Evolutionary conservation across 495 filamentous ascomycete genomes (phyloP), one percentile per base, ranked within the genome.

Genomic region (Neohortaea acidophila): DNA sequence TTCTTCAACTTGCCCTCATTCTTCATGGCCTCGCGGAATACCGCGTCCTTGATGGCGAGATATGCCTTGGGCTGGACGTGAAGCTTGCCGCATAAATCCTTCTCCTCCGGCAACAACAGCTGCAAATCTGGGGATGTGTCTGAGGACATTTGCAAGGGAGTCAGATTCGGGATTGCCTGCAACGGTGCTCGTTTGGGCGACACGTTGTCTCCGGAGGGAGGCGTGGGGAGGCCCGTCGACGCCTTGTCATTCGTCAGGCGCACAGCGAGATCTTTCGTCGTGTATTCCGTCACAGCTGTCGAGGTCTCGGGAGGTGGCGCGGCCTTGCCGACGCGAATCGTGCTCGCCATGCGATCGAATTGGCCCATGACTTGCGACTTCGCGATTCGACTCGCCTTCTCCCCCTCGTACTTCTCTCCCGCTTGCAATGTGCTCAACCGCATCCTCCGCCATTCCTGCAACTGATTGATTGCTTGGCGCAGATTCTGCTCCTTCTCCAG

Each of bases 361-460:
- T 75, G 75, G 14, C 81, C 58, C 78, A 72, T 0, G 43, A 33
- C 15, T 36, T 48, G 45, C 71, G 62, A 22, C 75, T 61, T 44
- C 77, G 75, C 50, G 80, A 74, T n/a, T 70, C 75, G 24, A 82
- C 71, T 33, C 67, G 63, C 40, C 57, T 96, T 99, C 53, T 96
- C 91, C 41, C 76, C 67, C 57, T 99, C 89, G 55, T 89, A 99
- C 55, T 89, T 93, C 59, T 93, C 85, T 17, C 91, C 91, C 21
- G 74, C 70, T 35, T 79, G 75, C 20, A 99, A 61, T 41, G 89
- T 84, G 9, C 74, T 74, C 28, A 96, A 85, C 20, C 77, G 72
- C 59, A 79, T 75, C 13, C 73, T 69, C 14, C 91, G 73, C 89
- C 89, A 99, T 53, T 96, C 89, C 49, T 96, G 86, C 3, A 99